Evolutionary conservation across 306 rosid genomes (phyloP).

Genomic region (Cicer chorassanicum): DNA sequence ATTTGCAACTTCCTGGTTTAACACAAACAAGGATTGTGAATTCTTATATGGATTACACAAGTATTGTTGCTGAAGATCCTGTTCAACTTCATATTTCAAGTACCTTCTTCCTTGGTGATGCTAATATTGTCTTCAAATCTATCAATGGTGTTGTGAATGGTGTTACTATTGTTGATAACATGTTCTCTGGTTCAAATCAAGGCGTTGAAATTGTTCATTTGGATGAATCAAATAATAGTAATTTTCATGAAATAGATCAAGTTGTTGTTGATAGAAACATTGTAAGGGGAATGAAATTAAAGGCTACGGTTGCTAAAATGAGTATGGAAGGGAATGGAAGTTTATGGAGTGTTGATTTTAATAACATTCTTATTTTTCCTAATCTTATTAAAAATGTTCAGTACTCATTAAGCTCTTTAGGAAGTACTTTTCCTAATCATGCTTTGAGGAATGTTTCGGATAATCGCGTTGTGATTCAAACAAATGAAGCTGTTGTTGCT

Average conservation of each 20-base stretch:
- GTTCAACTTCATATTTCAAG: slow-evolving; percentile 79
- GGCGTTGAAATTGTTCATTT: slow-evolving; percentile 71
- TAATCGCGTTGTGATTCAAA: slow-evolving; percentile 68
- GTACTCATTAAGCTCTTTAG: slow-evolving; percentile 57
- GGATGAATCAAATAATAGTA: slow-evolving; percentile 61
- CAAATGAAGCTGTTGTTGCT: slow-evolving; percentile 58
- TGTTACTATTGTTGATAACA: slow-evolving; percentile 79
- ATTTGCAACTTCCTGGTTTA: slow-evolving; percentile 68
- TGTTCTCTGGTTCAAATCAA: slow-evolving; percentile 68
- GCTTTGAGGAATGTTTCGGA: slow-evolving; percentile 62
- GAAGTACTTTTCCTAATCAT: slow-evolving; percentile 59
- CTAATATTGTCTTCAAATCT: slow-evolving; percentile 71
- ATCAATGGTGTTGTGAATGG: slow-evolving; percentile 64
- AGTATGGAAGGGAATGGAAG: slow-evolving; percentile 66
- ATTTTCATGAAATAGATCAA: slow-evolving; percentile 69
- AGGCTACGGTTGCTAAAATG: slow-evolving; percentile 65
- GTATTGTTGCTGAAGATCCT: slow-evolving; percentile 90
- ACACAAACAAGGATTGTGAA: slow-evolving; percentile 82
- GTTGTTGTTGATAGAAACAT: slow-evolving; percentile 74
- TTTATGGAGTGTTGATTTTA: slow-evolving; percentile 76
- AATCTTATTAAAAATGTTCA: slow-evolving; percentile 75
- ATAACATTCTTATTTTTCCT: slow-evolving; percentile 63
- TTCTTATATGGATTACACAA: slow-evolving; percentile 87
- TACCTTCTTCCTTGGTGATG: slow-evolving; percentile 88
- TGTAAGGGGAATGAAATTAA: slow-evolving; percentile 70